Percentiles rank a stretch among this genome's conserved stretches.
Conservation (phyloP, 176 grass and related monocot genomes). For the Phragmites australis region DNA sequence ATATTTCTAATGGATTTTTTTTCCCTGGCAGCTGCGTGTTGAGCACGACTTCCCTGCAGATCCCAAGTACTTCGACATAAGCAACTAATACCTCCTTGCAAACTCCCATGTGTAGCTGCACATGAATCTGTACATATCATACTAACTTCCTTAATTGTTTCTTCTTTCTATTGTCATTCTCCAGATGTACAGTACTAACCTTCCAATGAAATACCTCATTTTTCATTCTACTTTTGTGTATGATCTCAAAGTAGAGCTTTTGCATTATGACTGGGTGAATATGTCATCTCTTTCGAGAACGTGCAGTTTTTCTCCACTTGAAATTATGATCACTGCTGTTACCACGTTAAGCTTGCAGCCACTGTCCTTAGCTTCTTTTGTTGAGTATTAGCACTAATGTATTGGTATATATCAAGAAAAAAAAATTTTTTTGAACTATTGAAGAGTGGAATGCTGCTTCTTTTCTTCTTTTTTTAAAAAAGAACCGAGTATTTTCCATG, state of each 20-base stretch:
- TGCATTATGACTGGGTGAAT: background rate
- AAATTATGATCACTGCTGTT: background rate
- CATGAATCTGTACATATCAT: slow-evolving; percentile 61
- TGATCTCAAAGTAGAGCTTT: background rate
- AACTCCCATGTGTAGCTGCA: slow-evolving; percentile 18
- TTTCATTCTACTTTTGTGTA: slow-evolving; percentile 27
- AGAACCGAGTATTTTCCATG: background rate
- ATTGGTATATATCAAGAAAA: background rate
- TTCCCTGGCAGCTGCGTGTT: slow-evolving; percentile 59
- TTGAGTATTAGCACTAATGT: background rate
- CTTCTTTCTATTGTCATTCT: slow-evolving; percentile 35
- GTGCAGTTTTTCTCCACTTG: background rate
- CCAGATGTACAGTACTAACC: slow-evolving; percentile 58
- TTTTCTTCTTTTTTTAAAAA: background rate
- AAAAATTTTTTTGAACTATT: background rate
- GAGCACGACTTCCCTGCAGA: slow-evolving; percentile 90
- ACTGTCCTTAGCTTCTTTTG: background rate
- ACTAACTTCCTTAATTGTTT: slow-evolving; percentile 40
- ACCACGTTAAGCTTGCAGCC: background rate
- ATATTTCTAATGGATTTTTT: slow-evolving; percentile 10
- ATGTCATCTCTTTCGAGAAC: background rate
- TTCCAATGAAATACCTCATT: slow-evolving; percentile 50
- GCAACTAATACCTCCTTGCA: slow-evolving; percentile 59
- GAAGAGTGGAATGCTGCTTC: background rate
- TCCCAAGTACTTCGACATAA: slow-evolving; percentile 95